Percentiles rank a stretch among this genome's conserved stretches.
Evolutionary conservation across 805 yeast genomes (phyloP).

Genomic region (Millerozyma miso): DNA sequence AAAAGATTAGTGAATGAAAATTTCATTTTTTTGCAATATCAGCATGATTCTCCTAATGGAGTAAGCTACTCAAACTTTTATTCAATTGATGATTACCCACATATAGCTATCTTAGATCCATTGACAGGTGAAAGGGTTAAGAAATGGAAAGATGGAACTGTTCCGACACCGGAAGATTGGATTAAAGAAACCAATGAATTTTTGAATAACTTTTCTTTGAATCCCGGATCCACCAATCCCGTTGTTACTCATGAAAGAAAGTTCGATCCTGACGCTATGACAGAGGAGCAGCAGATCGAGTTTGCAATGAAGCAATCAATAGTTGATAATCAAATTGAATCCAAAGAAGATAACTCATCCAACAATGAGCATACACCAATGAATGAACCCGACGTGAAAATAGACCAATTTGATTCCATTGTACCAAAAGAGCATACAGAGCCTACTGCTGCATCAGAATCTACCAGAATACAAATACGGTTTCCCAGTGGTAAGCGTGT

Average conservation of each 20-base stretch:
- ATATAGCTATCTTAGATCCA: slow-evolving; percentile 89
- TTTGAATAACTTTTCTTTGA: slow-evolving; percentile 58
- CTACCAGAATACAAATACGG: slow-evolving; percentile 79
- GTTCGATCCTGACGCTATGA: slow-evolving; percentile 58
- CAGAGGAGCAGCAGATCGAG: slow-evolving; percentile 83
- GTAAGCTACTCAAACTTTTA: slow-evolving; percentile 68
- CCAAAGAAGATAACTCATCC: slow-evolving; percentile 11
- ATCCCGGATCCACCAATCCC: slow-evolving; percentile 63
- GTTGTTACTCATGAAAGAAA: slow-evolving; percentile 54
- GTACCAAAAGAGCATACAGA: slow-evolving; percentile 53
- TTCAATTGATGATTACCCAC: slow-evolving; percentile 70
- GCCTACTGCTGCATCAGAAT: slow-evolving; percentile 52
- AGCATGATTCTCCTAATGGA: slow-evolving; percentile 73
- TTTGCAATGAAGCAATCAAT: slow-evolving; percentile 69
- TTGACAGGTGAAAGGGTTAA: slow-evolving; percentile 88
- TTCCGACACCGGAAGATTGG: slow-evolving; percentile 60
- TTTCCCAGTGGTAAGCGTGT: slow-evolving; percentile 76
- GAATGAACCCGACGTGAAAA: slow-evolving; percentile 8
- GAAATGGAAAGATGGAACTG: slow-evolving; percentile 62
- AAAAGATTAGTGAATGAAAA: slow-evolving; percentile 60
- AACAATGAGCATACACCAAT: slow-evolving; percentile 13
- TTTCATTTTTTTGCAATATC: slow-evolving; percentile 84
- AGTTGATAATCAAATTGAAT: slow-evolving; percentile 21
- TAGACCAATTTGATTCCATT: slow-evolving; percentile 48
- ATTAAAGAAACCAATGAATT: slow-evolving; percentile 67